phyloP scores from a whole-genome alignment of 176 grass and related monocot species.

The Oryza australiensis region DNA sequence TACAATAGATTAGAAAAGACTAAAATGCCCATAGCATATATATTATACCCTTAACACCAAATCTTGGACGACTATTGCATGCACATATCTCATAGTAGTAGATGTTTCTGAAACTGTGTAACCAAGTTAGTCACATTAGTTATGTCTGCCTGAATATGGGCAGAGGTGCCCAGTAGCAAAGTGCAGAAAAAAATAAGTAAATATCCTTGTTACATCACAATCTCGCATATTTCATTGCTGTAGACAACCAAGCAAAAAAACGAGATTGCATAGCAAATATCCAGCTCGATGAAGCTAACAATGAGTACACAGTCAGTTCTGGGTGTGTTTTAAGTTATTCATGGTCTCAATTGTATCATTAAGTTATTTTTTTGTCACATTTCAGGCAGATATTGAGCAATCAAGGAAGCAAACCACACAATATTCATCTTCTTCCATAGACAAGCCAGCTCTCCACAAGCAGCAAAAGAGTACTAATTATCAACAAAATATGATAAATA shows the following conservation, averaged over 20 bases:
- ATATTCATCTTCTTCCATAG: too few species aligned
- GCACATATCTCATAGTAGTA: neutral
- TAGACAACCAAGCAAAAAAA: neutral
- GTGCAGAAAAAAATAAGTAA: neutral
- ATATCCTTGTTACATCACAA: slow-evolving; percentile 3
- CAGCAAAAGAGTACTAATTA: slow-evolving; percentile 23
- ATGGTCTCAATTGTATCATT: slow-evolving; percentile 23
- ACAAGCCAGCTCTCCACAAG: neutral
- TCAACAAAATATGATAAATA: slow-evolving; percentile 12
- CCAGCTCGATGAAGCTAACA: slow-evolving; percentile 22
- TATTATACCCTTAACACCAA: too few species aligned
- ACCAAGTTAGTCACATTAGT: slow-evolving; percentile 6
- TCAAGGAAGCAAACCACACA: neutral
- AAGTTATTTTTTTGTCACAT: slow-evolving; percentile 11
- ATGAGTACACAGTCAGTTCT: neutral
- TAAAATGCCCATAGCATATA: too few species aligned
- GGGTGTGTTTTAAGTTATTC: slow-evolving; percentile 15
- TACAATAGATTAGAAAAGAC: too few species aligned
- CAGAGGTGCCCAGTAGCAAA: slow-evolving; percentile 5
- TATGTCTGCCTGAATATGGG: slow-evolving; percentile 10
- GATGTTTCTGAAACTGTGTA: slow-evolving; percentile 2
- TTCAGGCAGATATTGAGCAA: slow-evolving; percentile 31
- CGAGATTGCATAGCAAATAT: slow-evolving; percentile 5
- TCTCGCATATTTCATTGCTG: slow-evolving; percentile 15
- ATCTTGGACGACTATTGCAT: neutral